These are phyloP conservation scores for Ceratocystis papillata DNA, from an alignment of 2,329 filamentous ascomycete genomes.

Conservation along the genomic window DNA sequence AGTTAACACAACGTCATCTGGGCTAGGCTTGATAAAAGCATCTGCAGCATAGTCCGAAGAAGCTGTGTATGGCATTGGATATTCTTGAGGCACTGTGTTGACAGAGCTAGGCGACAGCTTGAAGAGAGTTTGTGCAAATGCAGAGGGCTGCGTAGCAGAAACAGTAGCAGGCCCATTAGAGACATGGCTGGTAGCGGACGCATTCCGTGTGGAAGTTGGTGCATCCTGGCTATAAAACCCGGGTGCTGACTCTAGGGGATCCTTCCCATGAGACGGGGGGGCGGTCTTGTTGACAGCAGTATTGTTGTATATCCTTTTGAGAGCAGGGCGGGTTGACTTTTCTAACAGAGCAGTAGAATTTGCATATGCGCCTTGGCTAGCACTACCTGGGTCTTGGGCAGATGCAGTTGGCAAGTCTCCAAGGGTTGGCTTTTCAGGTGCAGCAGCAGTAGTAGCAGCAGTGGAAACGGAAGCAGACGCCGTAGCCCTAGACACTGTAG, in stretches of 20 bases:
- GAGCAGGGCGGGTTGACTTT: background rate
- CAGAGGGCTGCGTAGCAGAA: conserved; percentile 36
- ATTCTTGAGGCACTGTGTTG: conserved; percentile 29
- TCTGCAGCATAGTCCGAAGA: conserved; percentile 42
- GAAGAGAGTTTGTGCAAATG: conserved; percentile 47
- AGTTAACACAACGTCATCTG: conserved; percentile 77
- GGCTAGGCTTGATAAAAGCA: conserved; percentile 75
- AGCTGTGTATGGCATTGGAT: conserved; percentile 41
- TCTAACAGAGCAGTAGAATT: background rate
- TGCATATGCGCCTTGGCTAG: background rate
- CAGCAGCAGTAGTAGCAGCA: background rate
- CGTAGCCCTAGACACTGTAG: background rate
- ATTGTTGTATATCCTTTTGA: conserved; percentile 5
- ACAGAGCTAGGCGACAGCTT: conserved; percentile 31
- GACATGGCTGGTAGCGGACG: background rate
- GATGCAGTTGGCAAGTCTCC: conserved; percentile 1
- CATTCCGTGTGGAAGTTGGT: background rate
- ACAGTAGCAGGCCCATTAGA: background rate
- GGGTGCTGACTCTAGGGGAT: background rate
- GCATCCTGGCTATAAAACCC: background rate
- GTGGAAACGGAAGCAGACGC: background rate
- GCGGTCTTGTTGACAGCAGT: background rate
- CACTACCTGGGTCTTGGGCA: background rate
- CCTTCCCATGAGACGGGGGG: background rate
- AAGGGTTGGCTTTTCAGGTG: conserved; percentile 16